Evolutionary conservation across 805 yeast species (phyloP).

Genomic region (Wickerhamomyces bovis): DNA sequence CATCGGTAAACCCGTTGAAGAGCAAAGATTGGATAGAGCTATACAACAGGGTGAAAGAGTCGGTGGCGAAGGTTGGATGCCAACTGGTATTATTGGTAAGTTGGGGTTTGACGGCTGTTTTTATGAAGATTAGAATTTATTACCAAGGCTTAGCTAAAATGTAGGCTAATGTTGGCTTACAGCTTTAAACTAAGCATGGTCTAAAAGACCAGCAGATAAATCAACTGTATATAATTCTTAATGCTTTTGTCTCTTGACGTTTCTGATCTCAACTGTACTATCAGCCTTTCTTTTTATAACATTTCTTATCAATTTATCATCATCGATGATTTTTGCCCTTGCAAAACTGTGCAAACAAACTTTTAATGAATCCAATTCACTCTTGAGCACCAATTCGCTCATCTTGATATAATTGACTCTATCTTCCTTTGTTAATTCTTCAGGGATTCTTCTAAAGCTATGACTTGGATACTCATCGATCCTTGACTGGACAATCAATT

Average conservation of each 20-base stretch:
- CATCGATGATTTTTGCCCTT: slow-evolving; percentile 40
- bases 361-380: slow-evolving; percentile 49
- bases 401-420: slow-evolving; percentile 27
- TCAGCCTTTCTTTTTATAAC: slow-evolving; percentile 45
- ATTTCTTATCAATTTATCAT: slow-evolving; percentile 52
- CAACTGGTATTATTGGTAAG: slow-evolving; percentile 45
- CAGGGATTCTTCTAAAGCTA: slow-evolving; percentile 23
- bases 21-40: slow-evolving; percentile 25
- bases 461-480: slow-evolving; percentile 44
- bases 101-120: slow-evolving; percentile 74
- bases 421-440: slow-evolving; percentile 7
- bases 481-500: slow-evolving; percentile 23
- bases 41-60: slow-evolving; percentile 25
- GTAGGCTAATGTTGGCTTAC: too few relatives aligned
- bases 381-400: slow-evolving; percentile 50
- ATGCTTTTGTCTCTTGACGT: slow-evolving; percentile 23
- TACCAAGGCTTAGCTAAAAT: too few relatives aligned
- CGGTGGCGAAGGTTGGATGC: slow-evolving; percentile 47
- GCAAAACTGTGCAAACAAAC: slow-evolving; percentile 27
- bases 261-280: slow-evolving; percentile 19
- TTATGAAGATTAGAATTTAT: slow-evolving; percentile 36
- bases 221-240: too few relatives aligned
- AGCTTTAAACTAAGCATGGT: too few relatives aligned
- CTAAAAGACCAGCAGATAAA: too few relatives aligned
- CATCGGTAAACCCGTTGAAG: slow-evolving; percentile 45